phyloP scores from a whole-genome alignment of 2,329 filamentous ascomycete genomes.

The Diatrype stigma region DNA sequence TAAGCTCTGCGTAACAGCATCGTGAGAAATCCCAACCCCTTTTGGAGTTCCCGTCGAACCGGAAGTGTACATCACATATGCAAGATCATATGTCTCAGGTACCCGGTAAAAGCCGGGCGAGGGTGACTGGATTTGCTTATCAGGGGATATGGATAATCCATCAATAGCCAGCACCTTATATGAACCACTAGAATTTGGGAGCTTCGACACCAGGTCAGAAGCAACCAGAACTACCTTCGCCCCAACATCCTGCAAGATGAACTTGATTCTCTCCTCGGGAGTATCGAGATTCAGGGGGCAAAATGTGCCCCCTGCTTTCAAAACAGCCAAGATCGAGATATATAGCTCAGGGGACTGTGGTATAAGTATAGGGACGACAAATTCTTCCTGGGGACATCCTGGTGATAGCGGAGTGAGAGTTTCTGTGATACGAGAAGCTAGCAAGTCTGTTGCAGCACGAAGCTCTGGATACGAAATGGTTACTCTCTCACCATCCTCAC shows the following conservation, averaged over 20 bases:
- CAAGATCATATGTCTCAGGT: constrained; percentile 43
- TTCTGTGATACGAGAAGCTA: constrained; percentile 50
- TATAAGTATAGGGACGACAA: constrained; percentile 70
- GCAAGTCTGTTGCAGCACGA: constrained; percentile 50
- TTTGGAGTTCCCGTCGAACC: constrained; percentile 88
- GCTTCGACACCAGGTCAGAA: constrained; percentile 36
- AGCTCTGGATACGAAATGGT: constrained; percentile 60
- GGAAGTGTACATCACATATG: constrained; percentile 93
- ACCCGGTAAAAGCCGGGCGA: constrained; percentile 2
- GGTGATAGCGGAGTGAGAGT: constrained; percentile 19
- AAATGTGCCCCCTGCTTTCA: constrained; percentile 80
- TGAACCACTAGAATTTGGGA: constrained; percentile 29
- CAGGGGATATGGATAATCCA: constrained; percentile 9
- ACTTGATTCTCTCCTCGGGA: constrained; percentile 70
- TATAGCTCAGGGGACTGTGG: constrained; percentile 77
- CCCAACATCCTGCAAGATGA: constrained; percentile 74
- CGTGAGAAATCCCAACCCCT: constrained; percentile 78
- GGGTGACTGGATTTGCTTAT: background rate
- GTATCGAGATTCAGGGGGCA: constrained; percentile 79
- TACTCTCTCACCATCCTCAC: constrained; percentile 39
- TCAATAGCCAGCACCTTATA: constrained; percentile 35
- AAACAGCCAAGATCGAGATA: constrained; percentile 68
- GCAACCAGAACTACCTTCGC: constrained; percentile 67
- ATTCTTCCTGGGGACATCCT: constrained; percentile 20
- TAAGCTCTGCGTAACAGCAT: constrained; percentile 74